These are phyloP conservation scores for Allium sativum DNA, from an alignment of 106 monocot genomes.

Conservation along the genomic window DNA sequence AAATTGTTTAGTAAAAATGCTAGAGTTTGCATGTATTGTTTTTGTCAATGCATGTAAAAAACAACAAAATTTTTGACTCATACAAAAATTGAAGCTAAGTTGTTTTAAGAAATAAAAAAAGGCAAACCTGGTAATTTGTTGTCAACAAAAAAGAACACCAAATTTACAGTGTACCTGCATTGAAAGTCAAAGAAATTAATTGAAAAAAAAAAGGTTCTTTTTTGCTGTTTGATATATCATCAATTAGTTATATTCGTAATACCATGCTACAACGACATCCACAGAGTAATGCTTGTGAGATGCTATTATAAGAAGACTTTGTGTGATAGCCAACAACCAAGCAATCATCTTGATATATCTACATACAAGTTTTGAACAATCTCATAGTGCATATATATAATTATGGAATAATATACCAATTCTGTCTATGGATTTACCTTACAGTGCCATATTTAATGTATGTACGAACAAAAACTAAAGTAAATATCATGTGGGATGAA, in stretches of 20 bases:
- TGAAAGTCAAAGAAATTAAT: not conserved
- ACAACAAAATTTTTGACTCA: too few relatives aligned
- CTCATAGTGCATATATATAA: too few relatives aligned
- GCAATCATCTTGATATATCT: slow-evolving; percentile 64
- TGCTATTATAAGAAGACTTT: slow-evolving; percentile 79
- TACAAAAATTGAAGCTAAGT: too few relatives aligned
- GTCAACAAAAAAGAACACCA: slow-evolving; percentile 84
- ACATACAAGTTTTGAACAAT: not conserved
- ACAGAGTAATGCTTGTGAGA: slow-evolving; percentile 84
- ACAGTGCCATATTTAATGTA: slow-evolving; percentile 79
- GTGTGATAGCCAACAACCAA: slow-evolving; percentile 54
- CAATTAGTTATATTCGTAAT: not conserved
- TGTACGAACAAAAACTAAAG: slow-evolving; percentile 76
- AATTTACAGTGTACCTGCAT: slow-evolving; percentile 81
- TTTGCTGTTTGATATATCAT: too few relatives aligned
- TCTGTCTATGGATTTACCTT: slow-evolving; percentile 26
- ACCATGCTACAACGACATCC: slow-evolving; percentile 88
- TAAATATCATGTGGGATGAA: slow-evolving; percentile 98
- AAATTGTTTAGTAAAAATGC: too few relatives aligned
- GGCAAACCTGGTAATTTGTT: slow-evolving; percentile 54
- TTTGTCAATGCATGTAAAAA: too few relatives aligned
- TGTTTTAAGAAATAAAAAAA: too few relatives aligned
- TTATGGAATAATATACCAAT: too few relatives aligned
- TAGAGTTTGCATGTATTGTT: too few relatives aligned
- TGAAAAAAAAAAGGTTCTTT: not conserved